Base-by-base conservation (phyloP, 2,329 filamentous ascomycete species). In the Hirsutella minnesotensis region DNA sequence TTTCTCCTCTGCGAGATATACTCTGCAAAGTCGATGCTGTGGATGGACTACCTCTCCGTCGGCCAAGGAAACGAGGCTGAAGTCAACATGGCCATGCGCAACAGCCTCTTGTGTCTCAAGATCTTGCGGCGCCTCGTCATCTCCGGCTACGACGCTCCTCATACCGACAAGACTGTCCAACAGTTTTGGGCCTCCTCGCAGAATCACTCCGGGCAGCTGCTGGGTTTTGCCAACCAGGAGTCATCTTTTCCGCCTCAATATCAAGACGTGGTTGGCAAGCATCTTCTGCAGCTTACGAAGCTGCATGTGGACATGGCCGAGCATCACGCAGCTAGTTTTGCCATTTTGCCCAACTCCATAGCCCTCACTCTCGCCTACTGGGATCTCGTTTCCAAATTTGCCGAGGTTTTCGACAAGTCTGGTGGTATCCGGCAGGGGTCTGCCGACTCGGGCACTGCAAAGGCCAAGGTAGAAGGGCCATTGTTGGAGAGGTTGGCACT, bases 201-300 rank as follows among this genome's bases (percentile, higher is more conserved):
- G 47, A 69, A 73, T 9, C 86, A 94, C 49, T 83, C 94, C 48
- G 80, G 79, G n/a, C 73, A 82, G 34, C 81, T 95, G 47, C 73
- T 94, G 30, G 66, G 66, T 20, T 75, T 83, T 46, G 68, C 82
- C 41, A 70, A 72, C 49, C 68, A 72, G 35, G 71, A 77, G 40
- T 71, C 70, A n/a, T 63, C 67, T 5, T 60, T 75, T 3, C 63
- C 81, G 2, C 59, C 69, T 4, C 61, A 65, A 4, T 72, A 79
- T 20, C 74, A 76, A 45, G 74, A 73, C 30, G 57, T 83, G 20
- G 67, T 94, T n/a, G 84, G 85, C 50, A 94, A 88, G 57, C 89
- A 95, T 56, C 69, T 95, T 2, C 65, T 95, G 35, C 89, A 96
- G 56, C 81, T 96, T 40, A 81, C 89, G 3, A 98, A 96, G 62